These are phyloP conservation scores for Polytrichum formosum DNA, from an alignment of 225 moss, liverwort and hornwort species.

Conservation along the genomic window DNA sequence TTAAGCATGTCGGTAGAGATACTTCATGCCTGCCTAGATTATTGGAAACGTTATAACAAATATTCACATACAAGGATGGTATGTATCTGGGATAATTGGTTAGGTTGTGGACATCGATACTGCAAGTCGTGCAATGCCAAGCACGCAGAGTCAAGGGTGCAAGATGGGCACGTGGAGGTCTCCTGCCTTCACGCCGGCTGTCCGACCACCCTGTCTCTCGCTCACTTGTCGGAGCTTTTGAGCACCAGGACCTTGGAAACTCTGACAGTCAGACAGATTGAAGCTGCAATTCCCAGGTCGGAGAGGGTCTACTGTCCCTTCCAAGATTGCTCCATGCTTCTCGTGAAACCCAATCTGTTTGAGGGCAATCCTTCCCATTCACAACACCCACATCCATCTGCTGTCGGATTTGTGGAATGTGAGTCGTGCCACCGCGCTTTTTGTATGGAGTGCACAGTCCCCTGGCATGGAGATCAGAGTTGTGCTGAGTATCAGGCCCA, in stretches of 20 bases:
- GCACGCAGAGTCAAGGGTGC: conserved; percentile 36
- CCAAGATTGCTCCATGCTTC: conserved; percentile 32
- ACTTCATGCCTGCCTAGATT: too few relatives aligned
- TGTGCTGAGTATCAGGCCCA: conserved; percentile 30
- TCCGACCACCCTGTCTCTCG: conserved; percentile 19
- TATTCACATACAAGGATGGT: too few relatives aligned
- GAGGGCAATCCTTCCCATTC: conserved; percentile 16
- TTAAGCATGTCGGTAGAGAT: too few relatives aligned
- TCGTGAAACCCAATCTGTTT: conserved; percentile 17
- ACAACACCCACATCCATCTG: conserved; percentile 7
- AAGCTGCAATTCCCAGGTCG: conserved; percentile 30
- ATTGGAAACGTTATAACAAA: too few relatives aligned
- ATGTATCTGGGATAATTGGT: neutral
- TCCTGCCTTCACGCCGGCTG: conserved; percentile 29
- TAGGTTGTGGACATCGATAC: conserved; percentile 44
- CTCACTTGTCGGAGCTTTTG: conserved; percentile 22
- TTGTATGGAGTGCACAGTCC: conserved; percentile 29
- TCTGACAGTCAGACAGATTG: conserved; percentile 27
- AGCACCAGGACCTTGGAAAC: conserved; percentile 17
- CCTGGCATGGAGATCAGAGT: conserved; percentile 38
- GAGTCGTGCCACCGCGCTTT: conserved; percentile 35
- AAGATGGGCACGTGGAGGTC: conserved; percentile 29
- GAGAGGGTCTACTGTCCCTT: conserved; percentile 41
- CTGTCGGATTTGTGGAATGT: conserved; percentile 29
- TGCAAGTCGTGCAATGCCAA: conserved; percentile 26